Conservation (phyloP, 352 stramenopile species). For the Phytopythium kandeliae region DNA sequence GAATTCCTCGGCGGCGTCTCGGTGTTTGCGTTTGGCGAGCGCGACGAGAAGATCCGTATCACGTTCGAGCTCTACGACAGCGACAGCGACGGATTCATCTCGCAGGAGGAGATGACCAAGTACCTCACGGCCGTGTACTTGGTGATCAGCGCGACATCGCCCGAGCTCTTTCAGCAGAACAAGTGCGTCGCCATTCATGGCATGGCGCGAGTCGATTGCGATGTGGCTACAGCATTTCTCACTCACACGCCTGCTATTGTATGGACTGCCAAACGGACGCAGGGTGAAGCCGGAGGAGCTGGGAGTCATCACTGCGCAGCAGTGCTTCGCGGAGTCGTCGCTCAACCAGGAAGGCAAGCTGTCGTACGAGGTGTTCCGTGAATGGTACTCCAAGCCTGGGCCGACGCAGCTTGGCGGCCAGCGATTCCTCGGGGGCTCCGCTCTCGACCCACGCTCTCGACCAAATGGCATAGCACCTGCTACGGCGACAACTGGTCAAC, state of each 20-base stretch:
- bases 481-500: neutral
- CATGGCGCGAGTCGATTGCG: too few species aligned
- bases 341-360: slow-evolving; percentile 62
- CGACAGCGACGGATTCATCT: slow-evolving; percentile 82
- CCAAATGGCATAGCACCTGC: neutral
- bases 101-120: slow-evolving; percentile 79
- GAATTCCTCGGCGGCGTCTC: slow-evolving; percentile 81
- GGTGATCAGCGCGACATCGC: slow-evolving; percentile 65
- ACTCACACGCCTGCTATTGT: too few species aligned
- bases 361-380: slow-evolving; percentile 64
- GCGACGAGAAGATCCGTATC: slow-evolving; percentile 77
- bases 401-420: slow-evolving; percentile 33
- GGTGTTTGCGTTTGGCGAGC: slow-evolving; percentile 74
- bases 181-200: slow-evolving; percentile 29
- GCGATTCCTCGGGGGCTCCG: neutral
- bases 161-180: slow-evolving; percentile 68
- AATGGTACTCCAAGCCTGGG: slow-evolving; percentile 74
- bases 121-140: slow-evolving; percentile 83
- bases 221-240: too few species aligned
- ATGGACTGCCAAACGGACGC: too few species aligned
- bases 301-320: slow-evolving; percentile 53
- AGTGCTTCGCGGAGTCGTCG: slow-evolving; percentile 72
- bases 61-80: slow-evolving; percentile 86
- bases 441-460: neutral
- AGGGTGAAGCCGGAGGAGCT: slow-evolving; percentile 65